Conservation (phyloP, 2,329 filamentous ascomycete genomes). For the Endoconidiophora polonica region DNA sequence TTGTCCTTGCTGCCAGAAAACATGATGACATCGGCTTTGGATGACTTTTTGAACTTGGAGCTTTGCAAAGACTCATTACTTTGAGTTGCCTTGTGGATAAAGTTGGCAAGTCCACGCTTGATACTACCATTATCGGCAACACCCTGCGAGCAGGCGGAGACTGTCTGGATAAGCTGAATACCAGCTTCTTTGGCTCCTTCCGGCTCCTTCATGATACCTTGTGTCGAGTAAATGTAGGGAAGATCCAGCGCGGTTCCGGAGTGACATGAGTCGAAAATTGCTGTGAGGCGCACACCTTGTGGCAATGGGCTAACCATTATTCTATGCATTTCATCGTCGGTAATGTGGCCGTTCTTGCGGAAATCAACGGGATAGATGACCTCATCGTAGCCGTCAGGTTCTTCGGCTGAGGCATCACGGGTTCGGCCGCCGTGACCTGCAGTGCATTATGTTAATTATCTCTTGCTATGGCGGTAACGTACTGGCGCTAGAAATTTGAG, state of each 20-base stretch:
- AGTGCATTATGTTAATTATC: conserved; percentile 5
- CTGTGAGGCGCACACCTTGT: conserved; percentile 40
- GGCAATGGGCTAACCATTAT: conserved; percentile 47
- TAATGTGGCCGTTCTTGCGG: conserved; percentile 61
- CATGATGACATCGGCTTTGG: conserved; percentile 90
- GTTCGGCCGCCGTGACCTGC: conserved; percentile 67
- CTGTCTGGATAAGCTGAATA: conserved; percentile 42
- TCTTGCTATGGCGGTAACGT: conserved; percentile 5
- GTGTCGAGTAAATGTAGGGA: conserved; percentile 52
- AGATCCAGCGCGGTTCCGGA: conserved; percentile 50
- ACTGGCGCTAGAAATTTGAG: not conserved
- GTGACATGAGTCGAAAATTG: conserved; percentile 50
- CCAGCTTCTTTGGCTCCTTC: conserved; percentile 53
- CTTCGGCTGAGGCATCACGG: conserved; percentile 61
- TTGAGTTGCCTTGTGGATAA: conserved; percentile 61
- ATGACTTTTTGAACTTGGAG: conserved; percentile 76
- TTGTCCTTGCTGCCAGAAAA: conserved; percentile 94
- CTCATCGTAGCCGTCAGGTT: conserved; percentile 68
- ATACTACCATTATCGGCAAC: conserved; percentile 20
- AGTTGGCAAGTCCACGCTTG: conserved; percentile 51
- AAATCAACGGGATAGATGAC: conserved; percentile 77
- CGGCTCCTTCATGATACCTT: conserved; percentile 51
- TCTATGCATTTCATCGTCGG: conserved; percentile 68
- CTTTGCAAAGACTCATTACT: conserved; percentile 71
- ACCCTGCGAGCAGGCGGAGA: conserved; percentile 31